Evolutionary conservation across 768 basidiomycete genomes (phyloP).

Genomic region (Rhizopogon roseolus): DNA sequence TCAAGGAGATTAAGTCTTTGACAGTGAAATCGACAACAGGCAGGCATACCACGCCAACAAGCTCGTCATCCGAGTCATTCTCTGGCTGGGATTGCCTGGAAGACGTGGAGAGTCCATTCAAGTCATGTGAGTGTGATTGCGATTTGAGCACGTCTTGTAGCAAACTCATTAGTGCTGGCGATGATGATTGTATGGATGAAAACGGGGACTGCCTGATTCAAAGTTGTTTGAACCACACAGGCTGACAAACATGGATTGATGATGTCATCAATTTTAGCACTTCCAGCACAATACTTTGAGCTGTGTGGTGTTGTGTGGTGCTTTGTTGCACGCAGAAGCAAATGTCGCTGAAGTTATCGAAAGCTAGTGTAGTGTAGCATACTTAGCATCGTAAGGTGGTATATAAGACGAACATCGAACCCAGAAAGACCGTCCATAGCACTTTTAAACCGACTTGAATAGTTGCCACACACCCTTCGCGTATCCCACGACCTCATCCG

Average conservation of each 20-base stretch:
- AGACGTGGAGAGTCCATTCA: conserved; percentile 15
- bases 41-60: conserved; percentile 63
- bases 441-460: conserved; percentile 61
- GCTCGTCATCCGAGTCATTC: conserved; percentile 62
- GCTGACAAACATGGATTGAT: conserved; percentile 1
- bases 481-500: conserved; percentile 84
- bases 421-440: background rate
- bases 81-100: conserved; percentile 16
- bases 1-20: conserved; percentile 22
- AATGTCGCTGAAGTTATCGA: too few relatives aligned
- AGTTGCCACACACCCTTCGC: conserved; percentile 80
- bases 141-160: conserved; percentile 67
- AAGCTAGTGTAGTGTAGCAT: too few relatives aligned
- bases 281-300: too few relatives aligned
- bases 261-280: conserved; percentile 5
- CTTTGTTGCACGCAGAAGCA: too few relatives aligned
- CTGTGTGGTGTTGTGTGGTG: too few relatives aligned
- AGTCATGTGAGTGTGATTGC: conserved; percentile 22
- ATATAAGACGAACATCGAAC: too few relatives aligned
- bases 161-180: conserved; percentile 45
- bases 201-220: too few relatives aligned
- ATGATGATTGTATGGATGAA: conserved; percentile 3
- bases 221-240: background rate
- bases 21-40: background rate
- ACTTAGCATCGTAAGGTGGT: too few relatives aligned